Base-by-base conservation (phyloP, 2,329 filamentous ascomycete genomes). In the Stenocarpella maydis region DNA sequence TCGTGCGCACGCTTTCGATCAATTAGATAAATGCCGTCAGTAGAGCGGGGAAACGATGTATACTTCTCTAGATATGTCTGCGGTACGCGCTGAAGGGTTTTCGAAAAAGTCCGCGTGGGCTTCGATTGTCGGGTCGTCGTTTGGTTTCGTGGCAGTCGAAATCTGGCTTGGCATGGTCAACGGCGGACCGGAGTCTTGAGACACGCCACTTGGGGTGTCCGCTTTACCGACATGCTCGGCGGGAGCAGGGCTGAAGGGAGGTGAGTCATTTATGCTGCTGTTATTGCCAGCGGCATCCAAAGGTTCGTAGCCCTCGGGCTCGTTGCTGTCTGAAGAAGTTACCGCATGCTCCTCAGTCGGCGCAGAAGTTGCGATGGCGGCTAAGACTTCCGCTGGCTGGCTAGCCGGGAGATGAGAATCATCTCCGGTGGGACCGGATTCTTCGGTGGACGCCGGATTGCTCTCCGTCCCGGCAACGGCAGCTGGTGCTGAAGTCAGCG, bases 241-340 rank as follows among this genome's bases (percentile, higher is more conserved):
- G 43, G 70, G 65, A 14, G 61, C 69, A 53, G 76, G 69, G 53
- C 71, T 75, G 24, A 71, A 60, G 19, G 73, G 70, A 21, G 74
- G 65, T 19, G 73, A 73, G 7, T 67, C 60, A 5, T 68, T 63
- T 39, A 72, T 68, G 50, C 71, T 65, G 58, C 74, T 74, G 26
- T 65, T 75, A 39, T 66, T 49, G 15, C 49, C 68, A 17, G 74
- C 74, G 4, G 80, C 81, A 66, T 83, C 84, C 21, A 86, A 85
- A 58, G 87, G 87, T 72, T 90, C 86, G 73, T 89, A 88, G 60
- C 80, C 83, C 70, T 89, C 87, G 2, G 85, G 85, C 28, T 71
- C 74, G 31, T 75, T 74, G n/a, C 74, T 74, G 28, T 69, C 71
- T 15, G 71, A 74, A 34, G 34, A 47, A 58, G 67, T 31, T 24